Conservation (phyloP, 1,284 basidiomycete species). For the Fistulina hepatica region DNA sequence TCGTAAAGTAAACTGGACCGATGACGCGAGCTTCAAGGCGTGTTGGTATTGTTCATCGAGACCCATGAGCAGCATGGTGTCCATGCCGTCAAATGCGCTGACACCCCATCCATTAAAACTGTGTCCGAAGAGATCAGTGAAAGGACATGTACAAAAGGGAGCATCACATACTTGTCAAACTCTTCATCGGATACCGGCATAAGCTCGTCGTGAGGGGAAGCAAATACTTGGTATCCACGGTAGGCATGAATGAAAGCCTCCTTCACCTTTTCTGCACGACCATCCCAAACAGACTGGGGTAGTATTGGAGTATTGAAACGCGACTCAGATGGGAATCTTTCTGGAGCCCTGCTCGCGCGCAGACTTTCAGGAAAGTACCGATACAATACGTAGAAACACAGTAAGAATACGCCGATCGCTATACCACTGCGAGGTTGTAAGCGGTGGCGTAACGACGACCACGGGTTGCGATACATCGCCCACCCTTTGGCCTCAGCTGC, state of each 20-base stretch:
- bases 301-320: too few relatives aligned
- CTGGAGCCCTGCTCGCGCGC: too few relatives aligned
- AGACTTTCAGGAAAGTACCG: too few relatives aligned
- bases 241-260: conserved; percentile 56
- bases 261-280: conserved; percentile 46
- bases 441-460: too few relatives aligned
- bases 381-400: too few relatives aligned
- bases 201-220: conserved; percentile 52
- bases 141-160: not conserved
- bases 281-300: conserved; percentile 31
- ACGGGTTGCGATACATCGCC: too few relatives aligned
- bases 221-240: conserved; percentile 45
- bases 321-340: too few relatives aligned
- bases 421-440: too few relatives aligned
- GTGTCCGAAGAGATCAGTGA: not conserved
- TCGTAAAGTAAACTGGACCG: conserved; percentile 48
- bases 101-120: conserved; percentile 86
- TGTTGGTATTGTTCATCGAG: conserved; percentile 69
- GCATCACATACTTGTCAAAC: conserved; percentile 38
- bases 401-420: too few relatives aligned
- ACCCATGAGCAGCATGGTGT: conserved; percentile 83
- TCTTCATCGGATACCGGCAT: conserved; percentile 36
- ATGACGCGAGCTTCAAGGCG: conserved; percentile 60
- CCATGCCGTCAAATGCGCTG: conserved; percentile 71
- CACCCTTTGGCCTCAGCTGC: too few relatives aligned